phyloP scores from a whole-genome alignment of 345 rosid genomes.

The Corymbia maculata region DNA sequence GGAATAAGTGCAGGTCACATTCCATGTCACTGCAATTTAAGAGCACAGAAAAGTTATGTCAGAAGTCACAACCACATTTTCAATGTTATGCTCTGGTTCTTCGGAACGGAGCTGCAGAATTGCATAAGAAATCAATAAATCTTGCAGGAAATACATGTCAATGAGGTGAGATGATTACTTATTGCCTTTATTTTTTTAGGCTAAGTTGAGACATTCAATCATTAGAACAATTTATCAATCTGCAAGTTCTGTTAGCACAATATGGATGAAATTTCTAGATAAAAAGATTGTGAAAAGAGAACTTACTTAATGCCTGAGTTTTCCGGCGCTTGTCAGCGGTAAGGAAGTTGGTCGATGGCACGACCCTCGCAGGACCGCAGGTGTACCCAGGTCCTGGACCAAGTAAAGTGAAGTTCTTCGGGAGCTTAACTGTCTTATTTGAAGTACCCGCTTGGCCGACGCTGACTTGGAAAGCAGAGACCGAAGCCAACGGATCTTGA shows the following conservation, averaged over 20 bases:
- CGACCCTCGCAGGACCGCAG: conserved; percentile 74
- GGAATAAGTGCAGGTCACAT: conserved; percentile 85
- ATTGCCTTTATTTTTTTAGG: background rate
- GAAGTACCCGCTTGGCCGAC: conserved; percentile 75
- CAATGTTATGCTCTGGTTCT: background rate
- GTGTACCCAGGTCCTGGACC: conserved; percentile 90
- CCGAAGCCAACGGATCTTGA: conserved; percentile 62
- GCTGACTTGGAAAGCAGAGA: conserved; percentile 67
- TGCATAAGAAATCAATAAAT: background rate
- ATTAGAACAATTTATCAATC: background rate
- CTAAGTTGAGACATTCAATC: background rate
- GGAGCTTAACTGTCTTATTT: conserved; percentile 75
- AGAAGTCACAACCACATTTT: background rate
- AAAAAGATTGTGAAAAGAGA: background rate
- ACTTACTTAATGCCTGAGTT: conserved; percentile 79
- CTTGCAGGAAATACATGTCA: background rate
- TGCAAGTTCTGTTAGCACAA: background rate
- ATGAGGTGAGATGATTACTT: background rate
- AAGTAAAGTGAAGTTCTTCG: conserved; percentile 76
- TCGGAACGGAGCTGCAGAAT: background rate
- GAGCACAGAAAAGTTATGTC: background rate
- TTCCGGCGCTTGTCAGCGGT: conserved; percentile 51
- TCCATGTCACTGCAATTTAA: conserved; percentile 72
- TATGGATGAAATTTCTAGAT: background rate
- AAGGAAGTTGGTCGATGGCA: conserved; percentile 54